A percentile compares a stretch with the other conserved stretches of the same genome.
Conservation (phyloP, 1,284 basidiomycete genomes). For the Cryptococcus amylolentus region DNA sequence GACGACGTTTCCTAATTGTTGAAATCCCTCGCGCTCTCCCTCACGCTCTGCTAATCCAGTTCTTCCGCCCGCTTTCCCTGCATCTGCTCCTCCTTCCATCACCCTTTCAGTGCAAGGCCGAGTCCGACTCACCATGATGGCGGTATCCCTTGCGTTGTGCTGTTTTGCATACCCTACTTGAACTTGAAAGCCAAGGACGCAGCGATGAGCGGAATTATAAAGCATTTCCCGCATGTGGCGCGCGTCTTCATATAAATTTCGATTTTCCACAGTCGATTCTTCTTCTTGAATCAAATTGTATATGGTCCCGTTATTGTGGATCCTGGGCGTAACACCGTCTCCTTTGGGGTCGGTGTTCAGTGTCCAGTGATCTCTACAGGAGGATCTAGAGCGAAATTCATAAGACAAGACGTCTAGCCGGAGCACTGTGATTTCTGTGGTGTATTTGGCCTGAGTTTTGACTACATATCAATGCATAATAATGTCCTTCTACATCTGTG, state of each 20-base stretch:
- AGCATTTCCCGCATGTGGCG: not conserved
- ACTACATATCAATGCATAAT: constrained; percentile 26
- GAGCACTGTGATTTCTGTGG: constrained; percentile 16
- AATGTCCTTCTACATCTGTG: not conserved
- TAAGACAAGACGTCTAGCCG: constrained; percentile 29
- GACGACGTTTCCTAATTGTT: too few relatives aligned
- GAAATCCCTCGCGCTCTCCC: not conserved
- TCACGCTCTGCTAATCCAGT: not conserved
- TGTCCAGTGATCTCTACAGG: constrained; percentile 29
- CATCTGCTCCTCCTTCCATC: too few relatives aligned
- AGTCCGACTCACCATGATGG: constrained; percentile 10
- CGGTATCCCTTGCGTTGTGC: not conserved
- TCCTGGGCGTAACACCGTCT: constrained; percentile 2
- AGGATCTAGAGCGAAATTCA: constrained; percentile 26
- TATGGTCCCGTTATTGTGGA: constrained; percentile 34
- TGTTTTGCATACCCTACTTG: not conserved
- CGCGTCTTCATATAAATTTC: not conserved
- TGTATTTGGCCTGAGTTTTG: constrained; percentile 42
- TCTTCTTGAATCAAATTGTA: constrained; percentile 32
- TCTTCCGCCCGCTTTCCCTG: too few relatives aligned
- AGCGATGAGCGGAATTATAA: not conserved
- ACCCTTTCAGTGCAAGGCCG: too few relatives aligned
- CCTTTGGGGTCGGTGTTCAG: constrained; percentile 1
- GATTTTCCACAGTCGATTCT: constrained; percentile 9
- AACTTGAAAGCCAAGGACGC: not conserved